These are phyloP conservation scores for Boletus coccyginus DNA, from an alignment of 768 basidiomycete genomes.

Conservation along the genomic window DNA sequence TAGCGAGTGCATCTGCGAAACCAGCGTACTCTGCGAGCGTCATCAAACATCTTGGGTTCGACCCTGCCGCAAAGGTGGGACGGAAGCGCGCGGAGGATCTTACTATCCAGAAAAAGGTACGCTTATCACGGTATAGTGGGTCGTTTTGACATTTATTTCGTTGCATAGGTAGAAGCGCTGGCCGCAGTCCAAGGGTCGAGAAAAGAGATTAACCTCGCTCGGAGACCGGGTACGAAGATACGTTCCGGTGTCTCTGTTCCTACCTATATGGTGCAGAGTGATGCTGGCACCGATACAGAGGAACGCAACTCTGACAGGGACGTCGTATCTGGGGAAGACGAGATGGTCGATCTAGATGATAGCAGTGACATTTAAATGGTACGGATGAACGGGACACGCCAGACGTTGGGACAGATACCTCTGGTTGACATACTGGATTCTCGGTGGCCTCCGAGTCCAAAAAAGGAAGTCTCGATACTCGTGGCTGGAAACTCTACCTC, in stretches of 20 bases:
- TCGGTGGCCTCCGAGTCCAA: too few relatives aligned
- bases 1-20: slow-evolving; percentile 29
- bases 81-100: slow-evolving; percentile 39
- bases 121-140: not conserved
- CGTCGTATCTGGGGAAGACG: slow-evolving; percentile 2
- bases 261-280: slow-evolving; percentile 27
- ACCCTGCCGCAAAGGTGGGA: slow-evolving; percentile 62
- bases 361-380: slow-evolving; percentile 18
- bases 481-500: too few relatives aligned
- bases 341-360: slow-evolving; percentile 22
- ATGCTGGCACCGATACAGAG: not conserved
- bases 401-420: not conserved
- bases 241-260: slow-evolving; percentile 55
- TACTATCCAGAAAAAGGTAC: slow-evolving; percentile 58
- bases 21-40: slow-evolving; percentile 61
- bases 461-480: not conserved
- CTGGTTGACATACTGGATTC: not conserved
- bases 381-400: not conserved
- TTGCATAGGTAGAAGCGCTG: slow-evolving; percentile 52
- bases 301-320: slow-evolving; percentile 16
- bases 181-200: slow-evolving; percentile 50
- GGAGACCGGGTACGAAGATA: slow-evolving; percentile 59
- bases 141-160: not conserved
- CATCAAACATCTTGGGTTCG: slow-evolving; percentile 75
- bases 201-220: slow-evolving; percentile 56